These are phyloP conservation scores for Fusarium papillatum DNA, from an alignment of 2,329 filamentous ascomycete genomes.

Conservation along the genomic window DNA sequence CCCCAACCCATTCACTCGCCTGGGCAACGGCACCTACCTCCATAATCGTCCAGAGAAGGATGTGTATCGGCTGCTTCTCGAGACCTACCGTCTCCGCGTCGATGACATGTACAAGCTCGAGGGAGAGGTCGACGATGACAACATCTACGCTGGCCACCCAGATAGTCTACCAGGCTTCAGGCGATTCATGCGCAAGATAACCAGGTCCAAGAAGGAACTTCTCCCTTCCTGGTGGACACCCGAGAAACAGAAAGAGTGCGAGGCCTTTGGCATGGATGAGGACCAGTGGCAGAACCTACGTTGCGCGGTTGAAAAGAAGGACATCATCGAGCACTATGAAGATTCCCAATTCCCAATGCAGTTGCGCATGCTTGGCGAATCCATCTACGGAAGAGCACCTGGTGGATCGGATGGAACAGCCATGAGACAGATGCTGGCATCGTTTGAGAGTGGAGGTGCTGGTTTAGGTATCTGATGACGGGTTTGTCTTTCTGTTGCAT, in stretches of 20 bases:
- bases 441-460: slow-evolving; percentile 31
- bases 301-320: slow-evolving; percentile 46
- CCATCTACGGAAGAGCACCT: slow-evolving; percentile 49
- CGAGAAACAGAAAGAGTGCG: slow-evolving; percentile 54
- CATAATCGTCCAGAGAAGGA: slow-evolving; percentile 58
- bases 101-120: slow-evolving; percentile 51
- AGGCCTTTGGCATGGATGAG: slow-evolving; percentile 47
- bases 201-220: slow-evolving; percentile 42
- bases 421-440: slow-evolving; percentile 43
- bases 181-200: slow-evolving; percentile 48
- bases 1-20: background rate
- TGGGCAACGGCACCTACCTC: slow-evolving; percentile 35
- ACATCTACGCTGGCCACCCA: slow-evolving; percentile 45
- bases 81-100: slow-evolving; percentile 60
- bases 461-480: no score
- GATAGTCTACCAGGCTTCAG: slow-evolving; percentile 49
- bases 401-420: slow-evolving; percentile 45
- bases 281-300: slow-evolving; percentile 43
- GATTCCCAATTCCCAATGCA: slow-evolving; percentile 62
- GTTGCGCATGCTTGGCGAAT: slow-evolving; percentile 62
- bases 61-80: slow-evolving; percentile 60
- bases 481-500: no score
- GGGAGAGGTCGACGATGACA: slow-evolving; percentile 43
- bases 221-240: slow-evolving; percentile 61
- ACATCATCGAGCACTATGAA: slow-evolving; percentile 58